These are phyloP conservation scores for Erodium moschatum DNA, from an alignment of 441 rosid species.

Conservation along the genomic window DNA sequence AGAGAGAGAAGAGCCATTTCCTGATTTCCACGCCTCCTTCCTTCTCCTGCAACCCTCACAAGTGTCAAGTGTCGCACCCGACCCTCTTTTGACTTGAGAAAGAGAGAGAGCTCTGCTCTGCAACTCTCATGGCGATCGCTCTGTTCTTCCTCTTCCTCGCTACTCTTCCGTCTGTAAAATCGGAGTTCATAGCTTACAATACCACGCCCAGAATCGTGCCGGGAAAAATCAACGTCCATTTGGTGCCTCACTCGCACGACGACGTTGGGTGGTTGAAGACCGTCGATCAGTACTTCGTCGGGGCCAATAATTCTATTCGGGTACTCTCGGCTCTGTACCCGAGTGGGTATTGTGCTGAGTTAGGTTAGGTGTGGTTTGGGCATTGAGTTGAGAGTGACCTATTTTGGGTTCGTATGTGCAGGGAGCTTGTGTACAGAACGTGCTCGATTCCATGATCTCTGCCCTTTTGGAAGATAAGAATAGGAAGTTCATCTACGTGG, in stretches of 20 bases:
- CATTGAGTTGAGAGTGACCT: neutral
- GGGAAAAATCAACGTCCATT: conserved; percentile 55
- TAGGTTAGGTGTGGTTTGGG: neutral
- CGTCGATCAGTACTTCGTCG: conserved; percentile 26
- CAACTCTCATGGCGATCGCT: conserved; percentile 16
- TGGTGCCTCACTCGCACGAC: conserved; percentile 69
- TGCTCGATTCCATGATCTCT: conserved; percentile 62
- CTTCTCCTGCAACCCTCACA: no score
- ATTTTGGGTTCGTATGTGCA: conserved; percentile 25
- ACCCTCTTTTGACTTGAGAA: neutral
- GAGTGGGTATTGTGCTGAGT: conserved; percentile 6
- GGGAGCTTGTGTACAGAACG: conserved; percentile 86
- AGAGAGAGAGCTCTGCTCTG: neutral
- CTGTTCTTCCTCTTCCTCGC: conserved; percentile 13
- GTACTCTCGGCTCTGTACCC: conserved; percentile 20
- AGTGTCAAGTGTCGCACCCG: neutral
- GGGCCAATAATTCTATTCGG: conserved; percentile 68
- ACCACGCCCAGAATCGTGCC: conserved; percentile 40
- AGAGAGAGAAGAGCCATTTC: neutral
- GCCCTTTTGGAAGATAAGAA: conserved; percentile 60
- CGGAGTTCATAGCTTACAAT: conserved; percentile 46
- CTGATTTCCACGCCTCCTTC: neutral
- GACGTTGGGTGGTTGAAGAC: conserved; percentile 63
- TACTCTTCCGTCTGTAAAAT: conserved; percentile 17
- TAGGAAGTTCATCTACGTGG: conserved; percentile 67